phyloP scores from a whole-genome alignment of 2,329 filamentous ascomycete species.

The Phialophora verrucosa region DNA sequence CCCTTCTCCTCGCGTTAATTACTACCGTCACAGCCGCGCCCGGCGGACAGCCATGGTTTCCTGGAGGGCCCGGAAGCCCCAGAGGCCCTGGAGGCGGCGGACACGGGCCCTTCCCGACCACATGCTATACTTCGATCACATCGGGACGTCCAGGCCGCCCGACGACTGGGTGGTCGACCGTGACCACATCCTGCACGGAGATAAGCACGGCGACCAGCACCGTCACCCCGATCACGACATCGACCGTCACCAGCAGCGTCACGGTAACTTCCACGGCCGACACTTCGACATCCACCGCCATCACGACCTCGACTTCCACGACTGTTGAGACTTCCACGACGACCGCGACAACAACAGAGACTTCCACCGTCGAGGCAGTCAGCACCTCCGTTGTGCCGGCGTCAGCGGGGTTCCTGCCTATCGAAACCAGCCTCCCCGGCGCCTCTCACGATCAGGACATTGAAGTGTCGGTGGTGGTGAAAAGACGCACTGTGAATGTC shows the following conservation, averaged over 20 bases:
- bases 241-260: neutral
- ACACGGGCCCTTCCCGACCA: neutral
- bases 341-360: neutral
- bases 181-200: neutral
- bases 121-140: neutral
- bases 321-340: neutral
- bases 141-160: neutral
- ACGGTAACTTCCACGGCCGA: neutral
- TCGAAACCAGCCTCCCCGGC: neutral
- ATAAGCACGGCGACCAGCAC: neutral
- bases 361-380: neutral
- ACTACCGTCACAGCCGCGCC: neutral
- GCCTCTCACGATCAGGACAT: neutral
- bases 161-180: neutral
- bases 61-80: neutral
- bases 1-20: neutral
- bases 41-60: neutral
- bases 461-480: neutral
- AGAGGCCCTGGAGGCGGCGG: neutral
- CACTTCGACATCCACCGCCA: neutral
- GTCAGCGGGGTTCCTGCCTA: neutral
- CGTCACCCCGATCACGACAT: neutral
- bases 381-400: neutral
- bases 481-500: neutral
- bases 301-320: neutral